A percentile compares a stretch with the other conserved stretches of the same genome.
phyloP scores from a whole-genome alignment of 768 basidiomycete genomes.

The Tricholoma furcatifolium region DNA sequence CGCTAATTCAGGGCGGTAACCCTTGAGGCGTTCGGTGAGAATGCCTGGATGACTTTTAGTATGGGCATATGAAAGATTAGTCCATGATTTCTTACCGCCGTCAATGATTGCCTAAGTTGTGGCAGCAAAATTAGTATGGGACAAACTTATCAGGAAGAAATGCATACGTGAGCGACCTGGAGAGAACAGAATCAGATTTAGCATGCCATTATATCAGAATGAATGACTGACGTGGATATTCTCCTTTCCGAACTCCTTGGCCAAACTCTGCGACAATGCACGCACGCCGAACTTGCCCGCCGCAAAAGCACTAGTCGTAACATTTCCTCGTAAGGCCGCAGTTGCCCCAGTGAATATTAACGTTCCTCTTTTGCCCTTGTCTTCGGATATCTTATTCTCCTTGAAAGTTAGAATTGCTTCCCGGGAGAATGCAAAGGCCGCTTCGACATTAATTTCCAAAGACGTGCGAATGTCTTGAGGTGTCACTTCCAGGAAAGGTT shows the following conservation, averaged over 20 bases:
- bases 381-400: constrained; percentile 47
- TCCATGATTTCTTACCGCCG: constrained; percentile 39
- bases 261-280: constrained; percentile 67
- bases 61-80: not conserved
- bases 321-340: constrained; percentile 62
- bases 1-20: constrained; percentile 35
- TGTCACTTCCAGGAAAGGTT: constrained; percentile 64
- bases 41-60: constrained; percentile 27
- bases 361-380: constrained; percentile 55
- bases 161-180: constrained; percentile 66
- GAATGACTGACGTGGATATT: constrained; percentile 58
- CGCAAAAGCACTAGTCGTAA: constrained; percentile 58
- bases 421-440: constrained; percentile 63
- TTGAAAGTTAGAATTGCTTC: constrained; percentile 61
- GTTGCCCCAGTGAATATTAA: constrained; percentile 77
- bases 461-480: constrained; percentile 53
- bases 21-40: constrained; percentile 29
- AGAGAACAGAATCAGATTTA: not conserved
- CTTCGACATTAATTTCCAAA: constrained; percentile 52
- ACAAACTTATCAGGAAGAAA: not conserved
- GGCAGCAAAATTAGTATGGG: not conserved
- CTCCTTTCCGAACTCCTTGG: constrained; percentile 72
- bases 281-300: constrained; percentile 63
- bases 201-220: not conserved
- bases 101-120: constrained; percentile 61